Conservation (phyloP, 371 early-diverging fungal species). For the Catenaria anguillulae region DNA sequence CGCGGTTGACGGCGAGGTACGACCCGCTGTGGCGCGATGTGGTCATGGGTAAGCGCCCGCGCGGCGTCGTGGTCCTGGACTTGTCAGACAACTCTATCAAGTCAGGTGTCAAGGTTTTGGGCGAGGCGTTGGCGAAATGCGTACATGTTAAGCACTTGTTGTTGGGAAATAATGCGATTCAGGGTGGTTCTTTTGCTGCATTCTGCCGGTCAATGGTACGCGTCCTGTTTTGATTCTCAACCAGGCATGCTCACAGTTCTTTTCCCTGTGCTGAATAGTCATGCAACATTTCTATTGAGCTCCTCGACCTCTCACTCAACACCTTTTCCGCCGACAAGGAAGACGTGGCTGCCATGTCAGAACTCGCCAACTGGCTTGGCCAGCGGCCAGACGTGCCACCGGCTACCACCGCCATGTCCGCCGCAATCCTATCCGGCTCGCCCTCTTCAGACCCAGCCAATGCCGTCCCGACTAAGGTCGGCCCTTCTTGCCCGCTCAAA, state of each 20-base stretch:
- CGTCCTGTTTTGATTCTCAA: no score
- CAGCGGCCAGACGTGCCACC: background rate
- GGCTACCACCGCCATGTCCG: no score
- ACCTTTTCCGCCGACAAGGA: background rate
- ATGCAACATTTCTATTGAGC: background rate
- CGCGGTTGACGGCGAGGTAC: background rate
- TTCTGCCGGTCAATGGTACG: background rate
- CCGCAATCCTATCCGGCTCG: no score
- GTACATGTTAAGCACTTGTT: background rate
- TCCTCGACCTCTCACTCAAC: background rate
- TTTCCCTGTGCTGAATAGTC: no score
- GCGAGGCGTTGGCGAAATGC: background rate
- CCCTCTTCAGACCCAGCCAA: no score
- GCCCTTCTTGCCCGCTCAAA: background rate
- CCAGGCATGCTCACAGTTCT: no score
- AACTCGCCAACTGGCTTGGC: background rate
- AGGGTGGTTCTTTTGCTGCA: background rate
- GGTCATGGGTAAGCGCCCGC: constrained; percentile 1
- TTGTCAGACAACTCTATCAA: background rate
- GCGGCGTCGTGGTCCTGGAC: background rate
- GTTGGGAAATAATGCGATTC: background rate
- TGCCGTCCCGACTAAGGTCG: no score
- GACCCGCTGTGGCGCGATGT: constrained; percentile 4
- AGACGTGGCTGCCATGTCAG: background rate
- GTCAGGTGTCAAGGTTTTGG: background rate